Percentiles rank a stretch among this genome's conserved stretches.
Evolutionary conservation across 148 eudicot genomes (phyloP).

Genomic region (Spergularia marina): DNA sequence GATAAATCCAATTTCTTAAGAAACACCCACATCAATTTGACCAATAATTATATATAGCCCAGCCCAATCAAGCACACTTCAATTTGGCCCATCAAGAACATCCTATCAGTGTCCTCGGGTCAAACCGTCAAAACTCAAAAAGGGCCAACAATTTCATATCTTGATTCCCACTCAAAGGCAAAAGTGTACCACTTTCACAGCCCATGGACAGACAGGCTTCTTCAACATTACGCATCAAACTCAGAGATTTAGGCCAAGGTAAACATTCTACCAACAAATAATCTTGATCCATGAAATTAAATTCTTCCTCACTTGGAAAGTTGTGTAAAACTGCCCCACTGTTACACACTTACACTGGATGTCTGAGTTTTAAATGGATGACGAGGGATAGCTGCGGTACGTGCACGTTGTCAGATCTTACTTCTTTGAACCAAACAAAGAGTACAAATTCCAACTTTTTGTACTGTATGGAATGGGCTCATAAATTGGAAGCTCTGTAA

Average conservation of each 20-base stretch:
- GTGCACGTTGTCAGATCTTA: constrained; percentile 13
- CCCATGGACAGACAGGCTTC: neutral
- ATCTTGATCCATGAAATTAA: neutral
- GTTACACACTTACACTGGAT: neutral
- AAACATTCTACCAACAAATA: too few relatives aligned
- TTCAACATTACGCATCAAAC: neutral
- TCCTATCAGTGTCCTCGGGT: neutral
- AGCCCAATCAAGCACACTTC: too few relatives aligned
- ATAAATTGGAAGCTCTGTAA: neutral
- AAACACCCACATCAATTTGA: too few relatives aligned
- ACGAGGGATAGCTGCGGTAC: constrained; percentile 2
- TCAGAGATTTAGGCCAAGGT: too few relatives aligned
- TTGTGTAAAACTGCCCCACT: neutral
- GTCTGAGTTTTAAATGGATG: neutral
- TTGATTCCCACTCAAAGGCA: constrained; percentile 27
- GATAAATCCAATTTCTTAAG: too few relatives aligned
- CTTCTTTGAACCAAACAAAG: neutral
- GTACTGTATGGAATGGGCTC: neutral
- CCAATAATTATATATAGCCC: too few relatives aligned
- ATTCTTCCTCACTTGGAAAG: neutral
- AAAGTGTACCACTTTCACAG: neutral
- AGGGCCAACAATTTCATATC: constrained; percentile 2
- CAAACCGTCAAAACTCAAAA: neutral
- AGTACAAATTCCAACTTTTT: neutral
- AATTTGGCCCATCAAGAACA: too few relatives aligned